Conservation (phyloP, 768 basidiomycete genomes). For the Favolaschia claudopus region DNA sequence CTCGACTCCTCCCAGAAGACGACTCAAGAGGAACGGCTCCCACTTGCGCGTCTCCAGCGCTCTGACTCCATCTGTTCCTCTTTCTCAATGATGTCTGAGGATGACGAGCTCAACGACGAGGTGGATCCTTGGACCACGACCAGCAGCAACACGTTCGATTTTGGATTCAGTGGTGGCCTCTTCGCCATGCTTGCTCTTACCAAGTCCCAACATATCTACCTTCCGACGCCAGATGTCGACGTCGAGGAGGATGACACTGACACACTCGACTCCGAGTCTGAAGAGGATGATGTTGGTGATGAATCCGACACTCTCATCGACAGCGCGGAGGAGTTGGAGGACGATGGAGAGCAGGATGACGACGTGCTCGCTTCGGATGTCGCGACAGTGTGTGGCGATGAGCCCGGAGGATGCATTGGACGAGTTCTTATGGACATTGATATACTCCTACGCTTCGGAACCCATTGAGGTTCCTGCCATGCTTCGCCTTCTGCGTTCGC, state of each 20-base stretch:
- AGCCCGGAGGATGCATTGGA: neutral
- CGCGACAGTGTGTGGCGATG: constrained; percentile 1
- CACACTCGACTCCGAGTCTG: neutral
- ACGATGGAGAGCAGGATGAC: too few species aligned
- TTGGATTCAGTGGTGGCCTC: constrained; percentile 13
- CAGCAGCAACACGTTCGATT: constrained; percentile 3
- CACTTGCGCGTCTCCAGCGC: neutral
- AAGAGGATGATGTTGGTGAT: neutral
- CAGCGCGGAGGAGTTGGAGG: too few species aligned
- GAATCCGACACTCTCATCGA: constrained; percentile 8
- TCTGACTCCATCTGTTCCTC: constrained; percentile 1
- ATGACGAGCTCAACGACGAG: constrained; percentile 12
- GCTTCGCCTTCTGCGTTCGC: too few species aligned
- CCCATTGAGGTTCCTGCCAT: too few species aligned
- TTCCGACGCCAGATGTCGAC: constrained; percentile 1
- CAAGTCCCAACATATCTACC: constrained; percentile 7
- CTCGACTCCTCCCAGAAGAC: too few species aligned
- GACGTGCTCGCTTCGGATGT: too few species aligned
- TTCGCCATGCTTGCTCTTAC: constrained; percentile 7
- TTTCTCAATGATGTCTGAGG: constrained; percentile 7
- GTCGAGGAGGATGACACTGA: neutral
- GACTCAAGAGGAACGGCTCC: too few species aligned
- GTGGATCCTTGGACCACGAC: constrained; percentile 5
- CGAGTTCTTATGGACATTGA: too few species aligned
- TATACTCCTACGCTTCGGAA: too few species aligned